Conservation (phyloP, 768 basidiomycete species). For the Auricularia sp. region DNA sequence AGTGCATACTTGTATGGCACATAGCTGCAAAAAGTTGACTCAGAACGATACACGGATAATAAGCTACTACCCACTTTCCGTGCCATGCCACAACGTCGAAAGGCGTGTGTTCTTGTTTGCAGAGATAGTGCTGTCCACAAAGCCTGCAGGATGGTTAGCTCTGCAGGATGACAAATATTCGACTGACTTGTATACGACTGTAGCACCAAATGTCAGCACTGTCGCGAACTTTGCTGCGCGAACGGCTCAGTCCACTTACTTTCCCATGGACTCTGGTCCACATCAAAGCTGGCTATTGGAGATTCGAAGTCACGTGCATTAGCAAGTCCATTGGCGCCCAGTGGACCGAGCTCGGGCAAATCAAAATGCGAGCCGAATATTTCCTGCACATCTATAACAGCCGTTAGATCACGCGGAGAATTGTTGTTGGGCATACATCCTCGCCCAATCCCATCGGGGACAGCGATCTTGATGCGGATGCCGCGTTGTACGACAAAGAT, state of each 20-base stretch:
- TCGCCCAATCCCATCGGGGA: conserved; percentile 15
- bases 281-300: conserved; percentile 52
- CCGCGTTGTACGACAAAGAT: conserved; percentile 55
- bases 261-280: conserved; percentile 54
- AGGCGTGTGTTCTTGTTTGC: conserved; percentile 52
- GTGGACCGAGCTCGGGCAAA: conserved; percentile 54
- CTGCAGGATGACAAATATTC: neutral
- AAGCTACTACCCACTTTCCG: conserved; percentile 40
- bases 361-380: conserved; percentile 54
- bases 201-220: neutral
- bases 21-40: conserved; percentile 29
- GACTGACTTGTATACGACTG: conserved; percentile 40
- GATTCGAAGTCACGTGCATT: conserved; percentile 54
- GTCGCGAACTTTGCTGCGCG: too few relatives aligned
- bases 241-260: conserved; percentile 24
- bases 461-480: conserved; percentile 49
- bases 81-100: conserved; percentile 69
- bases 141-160: conserved; percentile 27
- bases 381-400: conserved; percentile 43
- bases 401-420: neutral
- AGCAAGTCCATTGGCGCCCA: conserved; percentile 58
- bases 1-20: conserved; percentile 58
- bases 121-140: conserved; percentile 41
- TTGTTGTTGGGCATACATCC: conserved; percentile 5
- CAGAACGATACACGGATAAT: neutral